Evolutionary conservation across 2,329 filamentous ascomycete genomes (phyloP).

Genomic region (Periconia sp.): DNA sequence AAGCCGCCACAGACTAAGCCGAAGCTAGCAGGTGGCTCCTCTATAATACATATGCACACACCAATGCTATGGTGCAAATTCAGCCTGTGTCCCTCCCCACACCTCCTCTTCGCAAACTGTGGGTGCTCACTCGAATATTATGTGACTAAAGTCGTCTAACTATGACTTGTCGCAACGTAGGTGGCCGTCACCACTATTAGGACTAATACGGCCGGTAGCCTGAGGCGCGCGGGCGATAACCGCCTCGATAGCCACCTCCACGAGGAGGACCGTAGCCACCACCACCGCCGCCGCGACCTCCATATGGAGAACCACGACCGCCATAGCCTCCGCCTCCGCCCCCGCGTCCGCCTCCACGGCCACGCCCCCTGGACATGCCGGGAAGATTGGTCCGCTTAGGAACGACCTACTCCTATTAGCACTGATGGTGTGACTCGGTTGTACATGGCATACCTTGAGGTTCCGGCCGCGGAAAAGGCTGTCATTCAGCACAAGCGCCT

Average conservation of each 20-base stretch:
- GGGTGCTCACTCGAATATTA: no score
- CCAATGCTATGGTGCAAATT: no score
- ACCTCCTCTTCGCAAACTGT: no score
- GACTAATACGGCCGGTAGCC: slow-evolving; percentile 40
- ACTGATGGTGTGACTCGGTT: background rate
- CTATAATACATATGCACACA: no score
- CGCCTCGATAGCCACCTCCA: slow-evolving; percentile 51
- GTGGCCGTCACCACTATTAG: no score
- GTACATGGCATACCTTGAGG: slow-evolving; percentile 74
- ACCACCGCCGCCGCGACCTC: slow-evolving; percentile 48
- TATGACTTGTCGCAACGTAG: no score
- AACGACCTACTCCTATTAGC: slow-evolving; percentile 62
- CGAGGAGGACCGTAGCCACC: slow-evolving; percentile 55
- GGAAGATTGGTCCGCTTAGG: slow-evolving; percentile 97
- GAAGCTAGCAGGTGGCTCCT: no score
- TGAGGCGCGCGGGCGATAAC: slow-evolving; percentile 42
- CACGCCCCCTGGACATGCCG: slow-evolving; percentile 76
- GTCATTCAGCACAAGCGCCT: slow-evolving; percentile 94
- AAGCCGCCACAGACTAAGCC: no score
- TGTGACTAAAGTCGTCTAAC: no score
- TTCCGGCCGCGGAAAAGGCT: slow-evolving; percentile 94
- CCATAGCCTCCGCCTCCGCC: slow-evolving; percentile 46
- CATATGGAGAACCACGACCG: slow-evolving; percentile 58
- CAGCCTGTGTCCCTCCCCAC: no score
- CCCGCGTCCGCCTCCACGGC: slow-evolving; percentile 63